phyloP scores from a whole-genome alignment of 345 rosid species.

The Eutrema japonicum region DNA sequence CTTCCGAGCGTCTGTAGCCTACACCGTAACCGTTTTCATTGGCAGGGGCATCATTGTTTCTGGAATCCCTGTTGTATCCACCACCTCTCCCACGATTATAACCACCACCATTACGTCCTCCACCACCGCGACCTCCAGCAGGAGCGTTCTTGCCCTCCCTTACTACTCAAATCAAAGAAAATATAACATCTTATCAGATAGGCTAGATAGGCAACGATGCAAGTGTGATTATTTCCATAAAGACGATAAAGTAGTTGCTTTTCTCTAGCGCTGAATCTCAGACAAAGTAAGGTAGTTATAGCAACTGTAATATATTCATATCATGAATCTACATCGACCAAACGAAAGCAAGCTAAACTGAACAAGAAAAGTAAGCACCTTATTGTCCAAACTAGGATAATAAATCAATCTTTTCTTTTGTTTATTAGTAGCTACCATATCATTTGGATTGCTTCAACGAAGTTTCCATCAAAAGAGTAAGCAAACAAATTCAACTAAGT shows the following conservation, averaged over 20 bases:
- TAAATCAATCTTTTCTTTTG: background rate
- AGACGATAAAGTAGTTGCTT: background rate
- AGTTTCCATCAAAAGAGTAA: slow-evolving; percentile 15
- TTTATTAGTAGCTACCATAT: background rate
- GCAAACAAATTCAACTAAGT: slow-evolving; percentile 11
- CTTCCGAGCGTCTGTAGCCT: slow-evolving; percentile 56
- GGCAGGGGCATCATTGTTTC: slow-evolving; percentile 51
- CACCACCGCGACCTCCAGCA: slow-evolving; percentile 52
- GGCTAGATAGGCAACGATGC: background rate
- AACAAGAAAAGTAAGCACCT: background rate
- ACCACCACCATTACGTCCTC: slow-evolving; percentile 44
- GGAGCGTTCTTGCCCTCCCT: slow-evolving; percentile 65
- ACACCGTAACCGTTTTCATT: slow-evolving; percentile 52
- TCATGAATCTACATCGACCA: background rate
- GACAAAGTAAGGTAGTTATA: no score
- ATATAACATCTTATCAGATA: background rate
- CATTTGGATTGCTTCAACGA: background rate
- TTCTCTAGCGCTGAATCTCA: no score
- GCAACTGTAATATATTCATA: background rate
- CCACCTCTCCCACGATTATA: slow-evolving; percentile 48
- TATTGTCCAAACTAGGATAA: background rate
- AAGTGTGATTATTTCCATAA: background rate
- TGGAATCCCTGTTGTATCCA: slow-evolving; percentile 62
- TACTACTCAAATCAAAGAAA: slow-evolving; percentile 45
- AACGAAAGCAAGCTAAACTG: background rate